phyloP scores from a whole-genome alignment of 2,329 filamentous ascomycete species.

The Colletotrichum truncatum region DNA sequence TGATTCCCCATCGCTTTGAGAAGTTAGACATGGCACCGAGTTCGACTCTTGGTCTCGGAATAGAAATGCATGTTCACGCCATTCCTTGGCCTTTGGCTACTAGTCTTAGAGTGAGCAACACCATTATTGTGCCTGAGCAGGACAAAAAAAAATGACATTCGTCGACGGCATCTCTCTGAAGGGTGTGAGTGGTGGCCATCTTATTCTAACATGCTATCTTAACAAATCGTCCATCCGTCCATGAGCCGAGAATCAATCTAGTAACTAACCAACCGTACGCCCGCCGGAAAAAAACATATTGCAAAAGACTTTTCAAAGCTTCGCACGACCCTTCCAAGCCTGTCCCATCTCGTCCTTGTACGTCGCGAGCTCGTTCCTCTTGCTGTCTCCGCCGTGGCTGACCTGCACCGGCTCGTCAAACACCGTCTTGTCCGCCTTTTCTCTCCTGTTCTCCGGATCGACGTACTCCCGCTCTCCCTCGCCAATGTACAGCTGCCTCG shows the following conservation, averaged over 20 bases:
- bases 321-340: conserved; percentile 22
- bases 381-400: conserved; percentile 52
- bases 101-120: no score
- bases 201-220: conserved; percentile 5
- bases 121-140: no score
- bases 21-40: conserved; percentile 28
- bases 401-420: conserved; percentile 48
- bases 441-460: conserved; percentile 43
- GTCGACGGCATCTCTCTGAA: no score
- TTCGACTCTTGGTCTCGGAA: conserved; percentile 29
- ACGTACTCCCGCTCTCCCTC: conserved; percentile 54
- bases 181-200: no score
- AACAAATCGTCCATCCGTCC: background rate
- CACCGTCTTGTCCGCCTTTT: conserved; percentile 39
- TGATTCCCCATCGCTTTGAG: conserved; percentile 16
- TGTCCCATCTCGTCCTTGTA: conserved; percentile 48
- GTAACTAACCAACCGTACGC: background rate
- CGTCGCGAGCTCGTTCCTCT: conserved; percentile 49
- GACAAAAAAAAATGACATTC: background rate
- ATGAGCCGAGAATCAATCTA: background rate
- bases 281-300: background rate
- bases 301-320: conserved; percentile 8
- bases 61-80: background rate
- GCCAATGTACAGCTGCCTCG: conserved; percentile 57
- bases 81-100: no score